Evolutionary conservation across 1,284 basidiomycete genomes (phyloP), one percentile per base, ranked within the genome.

Genomic region (Xerocomus subilludens): DNA sequence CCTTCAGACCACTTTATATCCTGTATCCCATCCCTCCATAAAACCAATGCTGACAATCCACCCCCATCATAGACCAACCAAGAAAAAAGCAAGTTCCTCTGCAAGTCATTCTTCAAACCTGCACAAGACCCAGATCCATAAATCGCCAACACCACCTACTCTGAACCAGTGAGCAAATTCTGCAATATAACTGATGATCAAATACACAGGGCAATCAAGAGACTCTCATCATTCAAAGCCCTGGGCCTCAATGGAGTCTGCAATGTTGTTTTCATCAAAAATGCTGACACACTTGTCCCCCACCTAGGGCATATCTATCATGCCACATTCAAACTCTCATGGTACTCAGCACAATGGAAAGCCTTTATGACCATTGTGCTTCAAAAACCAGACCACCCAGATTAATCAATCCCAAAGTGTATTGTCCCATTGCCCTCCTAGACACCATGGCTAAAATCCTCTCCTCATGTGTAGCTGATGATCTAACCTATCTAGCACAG

Each of bases 381-480:
- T 2, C 2, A 20, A 1, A 68, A 68, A n/a, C 67, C 67, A 7
- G 32, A 8, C 6, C 11, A n/a, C 16, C 55, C 42, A 0, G 25
- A 68, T 27, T 68, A 59, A 42, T 30, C 45, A 0, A 23, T 68
- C 6, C 32, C 27, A 60, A 68, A 60, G 56, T 33, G 30, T 68
- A 68, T 45, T 3, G 18, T 6, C 56, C 67, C 0, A 68, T 68
- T 2, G 55, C 65, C 4, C 38, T 67, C 3, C 65, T 67, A 0
- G 65, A 67, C 25, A 68, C 56, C 8, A 68, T 60, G 56, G 67
- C 67, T 18, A 68, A 68, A 33, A 59, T 68, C 18, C 56, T 68
- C 8, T 68, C 67, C 4, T 47, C 56, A 27, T 60, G 56, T 7
- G 14, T 68, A 1, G 32, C 56, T 2, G 56, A 68, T 11, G 16